These are phyloP conservation scores for Fusarium camptoceras DNA, from an alignment of 2,329 filamentous ascomycete species.

Conservation along the genomic window DNA sequence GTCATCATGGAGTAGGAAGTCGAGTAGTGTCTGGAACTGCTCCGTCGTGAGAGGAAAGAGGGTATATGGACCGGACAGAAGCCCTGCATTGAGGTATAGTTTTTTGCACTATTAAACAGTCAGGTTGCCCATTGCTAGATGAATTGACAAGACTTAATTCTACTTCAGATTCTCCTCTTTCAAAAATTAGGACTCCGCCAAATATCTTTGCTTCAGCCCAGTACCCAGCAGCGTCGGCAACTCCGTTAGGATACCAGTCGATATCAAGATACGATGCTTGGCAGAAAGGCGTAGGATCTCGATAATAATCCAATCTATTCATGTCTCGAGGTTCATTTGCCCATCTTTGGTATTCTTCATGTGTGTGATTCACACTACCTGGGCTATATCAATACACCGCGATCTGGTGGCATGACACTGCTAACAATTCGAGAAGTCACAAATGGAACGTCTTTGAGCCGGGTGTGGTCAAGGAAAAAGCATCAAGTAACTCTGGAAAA, in stretches of 20 bases:
- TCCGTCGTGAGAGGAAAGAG: conserved; percentile 11
- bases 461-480: not conserved
- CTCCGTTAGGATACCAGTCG: conserved; percentile 9
- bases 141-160: not conserved
- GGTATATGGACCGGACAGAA: not conserved
- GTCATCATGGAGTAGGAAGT: conserved; percentile 1
- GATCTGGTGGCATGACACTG: conserved; percentile 10
- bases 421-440: conserved; percentile 16
- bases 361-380: not conserved
- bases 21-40: conserved; percentile 15
- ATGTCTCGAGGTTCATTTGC: not conserved
- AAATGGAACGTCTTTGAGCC: not conserved
- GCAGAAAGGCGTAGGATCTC: conserved; percentile 8
- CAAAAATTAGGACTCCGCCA: conserved; percentile 23
- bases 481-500: not conserved
- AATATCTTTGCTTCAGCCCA: conserved; percentile 34
- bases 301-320: not conserved
- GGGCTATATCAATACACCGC: not conserved
- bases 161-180: conserved; percentile 13
- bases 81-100: not conserved
- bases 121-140: too few species aligned
- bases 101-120: not conserved
- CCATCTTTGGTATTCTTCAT: not conserved
- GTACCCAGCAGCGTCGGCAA: conserved; percentile 18
- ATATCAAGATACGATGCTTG: not conserved